Percentiles rank a stretch among this genome's conserved stretches.
Evolutionary conservation across 768 basidiomycete genomes (phyloP).

Genomic region (Lyophyllum atratum): DNA sequence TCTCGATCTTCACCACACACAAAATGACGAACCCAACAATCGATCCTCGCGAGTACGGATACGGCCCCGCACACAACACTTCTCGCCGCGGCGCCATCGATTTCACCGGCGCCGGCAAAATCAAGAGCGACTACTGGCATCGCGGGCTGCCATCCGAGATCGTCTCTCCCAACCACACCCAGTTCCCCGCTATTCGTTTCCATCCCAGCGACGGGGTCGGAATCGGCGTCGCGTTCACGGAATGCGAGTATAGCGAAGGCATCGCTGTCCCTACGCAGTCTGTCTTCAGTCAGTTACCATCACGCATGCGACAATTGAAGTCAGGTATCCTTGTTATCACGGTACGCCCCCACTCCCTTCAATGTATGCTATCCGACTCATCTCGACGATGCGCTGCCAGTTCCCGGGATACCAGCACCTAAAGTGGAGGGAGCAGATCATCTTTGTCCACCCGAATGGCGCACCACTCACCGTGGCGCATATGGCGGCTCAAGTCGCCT

Average conservation of each 20-base stretch:
- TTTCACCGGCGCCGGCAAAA: conserved; percentile 7
- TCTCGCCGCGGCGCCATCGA: conserved; percentile 14
- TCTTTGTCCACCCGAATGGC: conserved; percentile 8
- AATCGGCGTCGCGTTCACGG: conserved; percentile 15
- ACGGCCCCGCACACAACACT: neutral
- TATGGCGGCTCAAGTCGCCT: conserved; percentile 14
- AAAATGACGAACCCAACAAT: neutral
- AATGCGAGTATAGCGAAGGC: conserved; percentile 14
- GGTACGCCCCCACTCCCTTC: no score
- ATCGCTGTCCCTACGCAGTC: conserved; percentile 6
- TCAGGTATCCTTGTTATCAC: conserved; percentile 7
- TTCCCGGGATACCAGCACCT: conserved; percentile 18
- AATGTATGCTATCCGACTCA: no score
- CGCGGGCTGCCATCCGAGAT: conserved; percentile 1
- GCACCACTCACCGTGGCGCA: conserved; percentile 5
- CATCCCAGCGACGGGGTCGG: conserved; percentile 9
- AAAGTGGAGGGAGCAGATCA: conserved; percentile 11
- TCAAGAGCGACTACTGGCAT: conserved; percentile 19
- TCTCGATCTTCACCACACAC: neutral
- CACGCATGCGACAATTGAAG: conserved; percentile 1
- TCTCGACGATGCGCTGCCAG: neutral
- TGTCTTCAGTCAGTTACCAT: conserved; percentile 4
- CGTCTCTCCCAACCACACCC: conserved; percentile 10
- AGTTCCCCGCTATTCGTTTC: conserved; percentile 11
- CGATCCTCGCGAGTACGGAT: neutral